Base-by-base conservation (phyloP, 2,329 filamentous ascomycete species). In the Nannizziopsis barbatae region DNA sequence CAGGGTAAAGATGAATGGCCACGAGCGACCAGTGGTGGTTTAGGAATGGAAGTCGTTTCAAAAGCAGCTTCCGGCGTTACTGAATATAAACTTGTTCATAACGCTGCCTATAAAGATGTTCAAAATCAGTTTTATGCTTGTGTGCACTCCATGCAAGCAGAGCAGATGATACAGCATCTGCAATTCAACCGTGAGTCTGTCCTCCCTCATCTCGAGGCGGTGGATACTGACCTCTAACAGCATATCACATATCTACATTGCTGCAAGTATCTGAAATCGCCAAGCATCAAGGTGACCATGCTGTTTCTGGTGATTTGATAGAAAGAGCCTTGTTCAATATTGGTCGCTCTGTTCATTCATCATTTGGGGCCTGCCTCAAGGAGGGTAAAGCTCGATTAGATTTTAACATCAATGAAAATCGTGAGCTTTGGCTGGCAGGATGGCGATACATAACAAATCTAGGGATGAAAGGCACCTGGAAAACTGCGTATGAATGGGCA, bases 291-390 rank as follows among this genome's bases (percentile, higher is more conserved):
- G 80, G 87, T 46, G 92, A 96, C 61, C 83, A 88, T 62, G 80
- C 89, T 1, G 77, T 92, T 3, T 82, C 90, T 0, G 83, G 86
- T 2, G 89, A 96, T 58, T 76, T 96, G 1, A 79, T 93, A 47
- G 90, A 96, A 67, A 79, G 92, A 40, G 89, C 90, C 0, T 75
- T 98, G 5, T 96, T 95, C 68, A 85, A 86, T 0, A 90, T 96
- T 62, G 92, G 90, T n/a, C 79, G 90, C 33, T 85, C 88, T 2
- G 81, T 87, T 0, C 81, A 92, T 51, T 90, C 86, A 7, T 79
- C 84, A 0, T 98, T 96, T 63, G 75, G 82, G 6, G 78, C 79
- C 49, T 81, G 83, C 53, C 67, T 98, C 5, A 77, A 84, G 47
- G 76, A 82, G 60, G 92, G 92, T 31, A 81, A 81, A 56, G 89